Percentiles rank a stretch among this genome's conserved stretches.
phyloP scores from a whole-genome alignment of 306 rosid species.

The Gleditsia sinensis region DNA sequence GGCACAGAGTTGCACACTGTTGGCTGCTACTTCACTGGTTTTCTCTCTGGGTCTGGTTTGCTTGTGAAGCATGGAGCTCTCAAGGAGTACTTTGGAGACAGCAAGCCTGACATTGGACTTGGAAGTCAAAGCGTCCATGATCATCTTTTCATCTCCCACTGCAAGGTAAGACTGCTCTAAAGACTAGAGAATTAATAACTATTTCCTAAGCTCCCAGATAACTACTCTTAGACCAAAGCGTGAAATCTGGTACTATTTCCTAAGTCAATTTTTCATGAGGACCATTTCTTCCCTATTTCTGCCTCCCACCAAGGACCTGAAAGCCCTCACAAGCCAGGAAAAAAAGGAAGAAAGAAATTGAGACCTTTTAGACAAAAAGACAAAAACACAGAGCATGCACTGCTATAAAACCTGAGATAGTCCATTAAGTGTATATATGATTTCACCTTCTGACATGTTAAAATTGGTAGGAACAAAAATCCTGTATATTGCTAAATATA shows the following conservation, averaged over 20 bases:
- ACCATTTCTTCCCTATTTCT: not conserved
- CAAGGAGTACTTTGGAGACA: constrained; percentile 55
- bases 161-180: constrained; percentile 50
- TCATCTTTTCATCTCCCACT: constrained; percentile 54
- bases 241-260: not conserved
- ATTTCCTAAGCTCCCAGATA: not conserved
- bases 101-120: constrained; percentile 60
- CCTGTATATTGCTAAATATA: not conserved
- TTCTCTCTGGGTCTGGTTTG: constrained; percentile 48
- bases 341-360: not conserved
- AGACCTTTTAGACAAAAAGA: not conserved
- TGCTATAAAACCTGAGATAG: not conserved
- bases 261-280: too few relatives aligned
- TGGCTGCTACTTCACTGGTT: constrained; percentile 55
- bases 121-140: constrained; percentile 56
- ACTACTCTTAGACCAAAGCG: not conserved
- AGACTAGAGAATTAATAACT: not conserved
- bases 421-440: not conserved
- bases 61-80: constrained; percentile 59
- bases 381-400: not conserved
- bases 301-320: not conserved
- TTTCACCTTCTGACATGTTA: not conserved
- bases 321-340: not conserved
- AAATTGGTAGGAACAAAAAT: not conserved
- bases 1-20: constrained; percentile 56